Base-by-base conservation (phyloP, 768 basidiomycete species). In the Tephrocybe sp. region DNA sequence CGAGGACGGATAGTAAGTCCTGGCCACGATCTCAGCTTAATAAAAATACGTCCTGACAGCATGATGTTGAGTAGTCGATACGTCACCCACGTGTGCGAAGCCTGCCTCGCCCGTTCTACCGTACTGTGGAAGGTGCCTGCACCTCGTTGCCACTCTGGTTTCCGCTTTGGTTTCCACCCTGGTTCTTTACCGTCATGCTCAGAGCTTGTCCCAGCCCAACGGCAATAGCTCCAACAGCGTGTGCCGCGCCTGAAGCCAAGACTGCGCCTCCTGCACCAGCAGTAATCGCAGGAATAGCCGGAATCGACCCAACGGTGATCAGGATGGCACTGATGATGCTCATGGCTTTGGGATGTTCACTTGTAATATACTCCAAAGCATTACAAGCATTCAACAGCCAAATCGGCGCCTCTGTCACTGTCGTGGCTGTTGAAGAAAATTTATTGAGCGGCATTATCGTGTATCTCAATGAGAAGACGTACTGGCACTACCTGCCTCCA, bases 321-420 rank as follows among this genome's bases (percentile, higher is more conserved):
- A 91, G 78, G 44, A 91, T 81, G 6, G 88, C 88, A 54, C 86
- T 86, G 44, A 89, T 64, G 27, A 87, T 78, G 53, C 79, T 83
- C 85, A 89, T 75, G 38, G 73, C 79, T 62, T 84, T 84, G 9
- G 89, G 89, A 57, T 91, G 87, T 57, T 90, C 89, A 52, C 73
- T 77, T 9, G 81, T 80, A 45, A 91, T 79, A 68, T 77, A 86
- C 46, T 89, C 86, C 52, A 91, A 75, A 9, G 89, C 88, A 40
- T 75, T 81, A 57, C 84, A 84, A 1, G 89, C 88, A 58, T 89
- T 89, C 48, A 91, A 62, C 15, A 91, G 75, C 88, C 88, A 91
- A 0, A 80, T 69, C 0, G 88, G 88, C 9, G 83, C 88, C 51
- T 86, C 79, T 13, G 78, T 71, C 7, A 79, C 71, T 3, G 70